Conservation (phyloP, 2,329 filamentous ascomycete genomes). For the Leptographium wingfieldii region DNA sequence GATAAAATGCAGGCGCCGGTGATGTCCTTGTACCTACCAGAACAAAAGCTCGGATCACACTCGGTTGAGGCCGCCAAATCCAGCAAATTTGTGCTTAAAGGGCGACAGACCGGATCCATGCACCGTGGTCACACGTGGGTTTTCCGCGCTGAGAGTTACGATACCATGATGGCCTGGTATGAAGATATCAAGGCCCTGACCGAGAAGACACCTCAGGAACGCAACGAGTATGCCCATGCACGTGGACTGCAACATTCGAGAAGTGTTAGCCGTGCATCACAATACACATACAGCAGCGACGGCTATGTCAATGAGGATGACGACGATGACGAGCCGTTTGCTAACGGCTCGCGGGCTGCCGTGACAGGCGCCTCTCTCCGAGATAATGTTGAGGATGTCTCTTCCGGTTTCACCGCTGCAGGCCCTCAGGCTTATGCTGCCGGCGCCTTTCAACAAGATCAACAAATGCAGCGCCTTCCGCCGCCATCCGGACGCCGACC, state of each 20-base stretch:
- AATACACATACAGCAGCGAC: slow-evolving; percentile 56
- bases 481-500: slow-evolving; percentile 51
- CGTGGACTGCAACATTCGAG: slow-evolving; percentile 50
- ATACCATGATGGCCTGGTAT: slow-evolving; percentile 96
- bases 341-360: not conserved
- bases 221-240: slow-evolving; percentile 79
- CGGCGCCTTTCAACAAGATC: not conserved
- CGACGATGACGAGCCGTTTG: slow-evolving; percentile 41
- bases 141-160: slow-evolving; percentile 60
- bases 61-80: slow-evolving; percentile 72
- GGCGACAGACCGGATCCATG: slow-evolving; percentile 83
- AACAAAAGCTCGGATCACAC: slow-evolving; percentile 90
- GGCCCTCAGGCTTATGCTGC: not conserved
- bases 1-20: slow-evolving; percentile 84
- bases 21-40: slow-evolving; percentile 90
- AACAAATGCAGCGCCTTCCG: slow-evolving; percentile 22
- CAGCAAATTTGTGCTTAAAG: slow-evolving; percentile 97
- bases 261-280: slow-evolving; percentile 57
- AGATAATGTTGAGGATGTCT: not conserved
- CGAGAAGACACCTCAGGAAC: slow-evolving; percentile 78
- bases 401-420: not conserved
- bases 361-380: not conserved
- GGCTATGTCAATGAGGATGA: slow-evolving; percentile 65
- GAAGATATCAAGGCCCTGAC: slow-evolving; percentile 84
- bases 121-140: slow-evolving; percentile 70